Conservation (phyloP, 164 flowering plant species). For the Macadamia tetraphylla region DNA sequence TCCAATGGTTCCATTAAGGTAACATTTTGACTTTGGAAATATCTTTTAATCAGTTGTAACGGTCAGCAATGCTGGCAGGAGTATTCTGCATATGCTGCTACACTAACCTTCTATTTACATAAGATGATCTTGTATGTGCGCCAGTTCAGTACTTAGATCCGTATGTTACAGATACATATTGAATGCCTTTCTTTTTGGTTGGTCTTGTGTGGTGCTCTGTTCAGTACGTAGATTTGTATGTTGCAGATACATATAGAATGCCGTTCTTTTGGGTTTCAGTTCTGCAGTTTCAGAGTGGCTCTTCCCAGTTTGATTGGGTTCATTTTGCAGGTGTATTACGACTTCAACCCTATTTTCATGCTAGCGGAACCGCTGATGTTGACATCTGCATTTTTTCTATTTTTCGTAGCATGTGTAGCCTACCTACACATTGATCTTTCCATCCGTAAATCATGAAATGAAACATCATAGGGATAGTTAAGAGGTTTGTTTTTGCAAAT, state of each 20-base stretch:
- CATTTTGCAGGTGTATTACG: slow-evolving; percentile 79
- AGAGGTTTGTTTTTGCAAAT: slow-evolving; percentile 3
- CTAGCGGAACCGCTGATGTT: slow-evolving; percentile 93
- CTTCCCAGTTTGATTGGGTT: not conserved
- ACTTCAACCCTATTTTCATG: slow-evolving; percentile 80
- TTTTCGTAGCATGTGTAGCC: slow-evolving; percentile 65
- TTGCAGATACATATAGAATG: no score
- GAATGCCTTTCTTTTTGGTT: not conserved
- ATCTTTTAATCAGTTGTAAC: no score
- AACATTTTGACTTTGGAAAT: no score
- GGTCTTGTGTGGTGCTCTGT: no score
- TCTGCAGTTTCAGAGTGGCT: not conserved
- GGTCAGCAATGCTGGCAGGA: no score
- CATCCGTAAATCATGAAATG: slow-evolving; percentile 41
- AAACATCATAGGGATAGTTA: not conserved
- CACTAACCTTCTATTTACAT: no score
- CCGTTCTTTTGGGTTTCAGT: not conserved
- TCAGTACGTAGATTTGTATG: no score
- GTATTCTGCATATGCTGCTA: no score
- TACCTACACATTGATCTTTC: slow-evolving; percentile 82
- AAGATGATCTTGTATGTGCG: no score
- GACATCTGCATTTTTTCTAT: slow-evolving; percentile 57
- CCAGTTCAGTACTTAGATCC: no score
- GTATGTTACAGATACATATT: no score
- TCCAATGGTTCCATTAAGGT: no score